phyloP scores from a whole-genome alignment of 2,329 filamentous ascomycete species.

The Fusarium palustre region DNA sequence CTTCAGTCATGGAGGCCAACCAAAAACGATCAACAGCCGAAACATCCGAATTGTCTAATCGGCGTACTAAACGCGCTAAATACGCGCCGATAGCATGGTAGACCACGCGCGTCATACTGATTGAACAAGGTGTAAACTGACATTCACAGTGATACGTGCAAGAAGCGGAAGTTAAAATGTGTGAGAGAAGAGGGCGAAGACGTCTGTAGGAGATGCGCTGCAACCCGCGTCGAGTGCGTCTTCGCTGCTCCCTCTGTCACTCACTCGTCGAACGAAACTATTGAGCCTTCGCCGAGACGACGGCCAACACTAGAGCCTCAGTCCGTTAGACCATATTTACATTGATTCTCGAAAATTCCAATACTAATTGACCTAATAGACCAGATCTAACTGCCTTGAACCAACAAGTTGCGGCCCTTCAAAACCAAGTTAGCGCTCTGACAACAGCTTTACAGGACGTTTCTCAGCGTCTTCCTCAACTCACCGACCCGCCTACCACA shows the following conservation, averaged over 20 bases:
- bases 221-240: neutral
- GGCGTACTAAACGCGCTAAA: slow-evolving; percentile 17
- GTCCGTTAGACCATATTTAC: neutral
- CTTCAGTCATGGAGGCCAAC: neutral
- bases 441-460: slow-evolving; percentile 10
- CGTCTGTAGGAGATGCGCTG: slow-evolving; percentile 2
- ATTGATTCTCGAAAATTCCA: fast-evolving
- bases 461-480: slow-evolving; percentile 5
- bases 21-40: slow-evolving; percentile 5
- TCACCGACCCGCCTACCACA: neutral
- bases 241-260: neutral
- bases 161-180: slow-evolving; percentile 22
- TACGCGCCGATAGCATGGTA: slow-evolving; percentile 25
- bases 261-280: neutral
- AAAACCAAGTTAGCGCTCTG: slow-evolving; percentile 1
- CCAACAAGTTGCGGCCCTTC: neutral
- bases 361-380: neutral
- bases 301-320: neutral
- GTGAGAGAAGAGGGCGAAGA: slow-evolving; percentile 2
- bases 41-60: neutral
- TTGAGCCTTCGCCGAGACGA: neutral
- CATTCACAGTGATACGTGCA: slow-evolving; percentile 7
- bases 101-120: neutral
- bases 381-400: neutral
- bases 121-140: neutral